Percentiles rank a stretch among this genome's conserved stretches.
These are phyloP conservation scores for Vitis vinifera DNA, from an alignment of 164 flowering plant genomes.

Conservation along the genomic window ASM3070453v1 NC_081808.1:4798501-4799000, in stretches of 20 bases:
- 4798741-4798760: slow-evolving; percentile 33
- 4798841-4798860: slow-evolving; percentile 42
- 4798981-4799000: slow-evolving; percentile 53
- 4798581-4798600: slow-evolving; percentile 14
- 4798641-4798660: slow-evolving; percentile 12
- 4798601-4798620: slow-evolving; percentile 12
- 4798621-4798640: neutral
- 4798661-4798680: slow-evolving; percentile 37
- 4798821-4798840: slow-evolving; percentile 25
- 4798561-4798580: slow-evolving; percentile 11
- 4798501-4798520: slow-evolving; percentile 20
- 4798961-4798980: slow-evolving; percentile 43
- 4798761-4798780: slow-evolving; percentile 28
- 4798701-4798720: slow-evolving; percentile 36
- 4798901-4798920: slow-evolving; percentile 28
- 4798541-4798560: neutral
- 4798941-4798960: slow-evolving; percentile 51
- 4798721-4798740: slow-evolving; percentile 46
- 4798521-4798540: slow-evolving; percentile 8
- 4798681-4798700: slow-evolving; percentile 36
- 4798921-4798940: slow-evolving; percentile 21
- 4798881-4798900: slow-evolving; percentile 34
- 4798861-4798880: slow-evolving; percentile 33
- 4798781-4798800: slow-evolving; percentile 25
- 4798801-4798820: slow-evolving; percentile 24